Evolutionary conservation across 495 filamentous ascomycete genomes (phyloP).

Genomic region (Hypoxylon crocopeplum): DNA sequence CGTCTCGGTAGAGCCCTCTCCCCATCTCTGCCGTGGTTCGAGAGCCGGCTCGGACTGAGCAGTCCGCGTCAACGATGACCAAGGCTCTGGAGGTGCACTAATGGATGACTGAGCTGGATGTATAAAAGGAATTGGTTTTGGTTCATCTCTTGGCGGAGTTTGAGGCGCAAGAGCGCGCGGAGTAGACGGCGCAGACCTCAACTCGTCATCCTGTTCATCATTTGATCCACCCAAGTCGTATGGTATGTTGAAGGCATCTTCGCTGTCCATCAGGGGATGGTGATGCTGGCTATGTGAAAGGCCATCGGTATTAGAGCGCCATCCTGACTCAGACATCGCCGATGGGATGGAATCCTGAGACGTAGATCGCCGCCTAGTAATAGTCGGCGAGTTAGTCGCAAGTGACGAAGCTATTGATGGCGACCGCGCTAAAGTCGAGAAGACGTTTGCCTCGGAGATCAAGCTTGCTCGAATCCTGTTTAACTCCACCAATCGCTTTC

Average conservation of each 20-base stretch:
- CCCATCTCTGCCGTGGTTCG: constrained; percentile 33
- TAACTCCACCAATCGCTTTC: constrained; percentile 70
- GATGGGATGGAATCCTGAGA: constrained; percentile 21
- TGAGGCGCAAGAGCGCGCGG: constrained; percentile 46
- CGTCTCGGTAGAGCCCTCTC: constrained; percentile 28
- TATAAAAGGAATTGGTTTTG: neutral
- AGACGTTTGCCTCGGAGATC: constrained; percentile 75
- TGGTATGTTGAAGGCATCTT: constrained; percentile 57
- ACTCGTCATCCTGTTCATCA: constrained; percentile 36
- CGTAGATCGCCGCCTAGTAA: constrained; percentile 26
- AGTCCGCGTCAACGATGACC: constrained; percentile 40
- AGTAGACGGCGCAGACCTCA: constrained; percentile 50
- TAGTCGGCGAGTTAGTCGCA: constrained; percentile 52
- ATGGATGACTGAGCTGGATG: constrained; percentile 47
- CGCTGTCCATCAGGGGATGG: constrained; percentile 49
- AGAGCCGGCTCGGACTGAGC: constrained; percentile 50
- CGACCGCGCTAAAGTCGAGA: constrained; percentile 68
- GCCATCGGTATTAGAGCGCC: constrained; percentile 32
- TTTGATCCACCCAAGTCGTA: constrained; percentile 47
- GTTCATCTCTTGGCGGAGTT: constrained; percentile 9
- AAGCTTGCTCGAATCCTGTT: constrained; percentile 68
- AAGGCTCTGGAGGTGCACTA: constrained; percentile 26
- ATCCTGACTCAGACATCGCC: neutral
- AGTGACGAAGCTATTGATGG: constrained; percentile 68
- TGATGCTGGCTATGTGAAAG: constrained; percentile 39